Evolutionary conservation across 139 green algal species (phyloP).

Genomic region (Tetradesmus obliquus): DNA sequence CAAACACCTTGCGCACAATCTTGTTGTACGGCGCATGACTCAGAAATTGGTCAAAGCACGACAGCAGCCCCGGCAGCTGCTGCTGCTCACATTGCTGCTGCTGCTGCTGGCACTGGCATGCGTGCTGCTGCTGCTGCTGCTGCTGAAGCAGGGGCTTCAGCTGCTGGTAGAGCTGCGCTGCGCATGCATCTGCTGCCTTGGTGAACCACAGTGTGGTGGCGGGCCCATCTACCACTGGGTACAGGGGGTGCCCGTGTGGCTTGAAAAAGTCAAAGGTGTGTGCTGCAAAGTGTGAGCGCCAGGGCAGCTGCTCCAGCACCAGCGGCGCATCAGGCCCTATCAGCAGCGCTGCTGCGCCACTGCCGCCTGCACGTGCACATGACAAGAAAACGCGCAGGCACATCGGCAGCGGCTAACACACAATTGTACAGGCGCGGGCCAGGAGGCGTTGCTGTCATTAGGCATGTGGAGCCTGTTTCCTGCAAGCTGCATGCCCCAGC

Average conservation of each 20-base stretch:
- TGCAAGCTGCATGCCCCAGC: no score
- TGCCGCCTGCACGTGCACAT: slow-evolving; percentile 67
- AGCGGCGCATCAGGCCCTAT: slow-evolving; percentile 87
- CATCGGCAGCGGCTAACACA: neutral
- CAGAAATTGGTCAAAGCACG: slow-evolving; percentile 64
- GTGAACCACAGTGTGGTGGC: slow-evolving; percentile 51
- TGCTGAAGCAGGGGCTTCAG: neutral
- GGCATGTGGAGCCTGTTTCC: no score
- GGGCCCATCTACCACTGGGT: slow-evolving; percentile 68
- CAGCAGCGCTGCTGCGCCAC: slow-evolving; percentile 88
- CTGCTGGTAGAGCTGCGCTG: neutral
- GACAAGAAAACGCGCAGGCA: neutral
- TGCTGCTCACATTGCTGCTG: slow-evolving; percentile 24
- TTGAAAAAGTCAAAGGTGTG: slow-evolving; percentile 92
- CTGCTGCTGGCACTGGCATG: slow-evolving; percentile 8
- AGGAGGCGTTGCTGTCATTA: no score
- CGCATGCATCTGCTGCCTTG: slow-evolving; percentile 39
- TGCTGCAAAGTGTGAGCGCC: slow-evolving; percentile 62
- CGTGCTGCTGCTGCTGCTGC: slow-evolving; percentile 25
- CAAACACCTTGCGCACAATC: slow-evolving; percentile 82
- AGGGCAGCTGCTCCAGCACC: slow-evolving; percentile 71
- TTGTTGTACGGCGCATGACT: slow-evolving; percentile 86
- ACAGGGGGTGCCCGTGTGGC: slow-evolving; percentile 67
- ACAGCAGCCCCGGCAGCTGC: slow-evolving; percentile 52
- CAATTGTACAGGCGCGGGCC: no score